phyloP scores from a whole-genome alignment of 2,329 filamentous ascomycete species.

The Penicillium sp. region DNA sequence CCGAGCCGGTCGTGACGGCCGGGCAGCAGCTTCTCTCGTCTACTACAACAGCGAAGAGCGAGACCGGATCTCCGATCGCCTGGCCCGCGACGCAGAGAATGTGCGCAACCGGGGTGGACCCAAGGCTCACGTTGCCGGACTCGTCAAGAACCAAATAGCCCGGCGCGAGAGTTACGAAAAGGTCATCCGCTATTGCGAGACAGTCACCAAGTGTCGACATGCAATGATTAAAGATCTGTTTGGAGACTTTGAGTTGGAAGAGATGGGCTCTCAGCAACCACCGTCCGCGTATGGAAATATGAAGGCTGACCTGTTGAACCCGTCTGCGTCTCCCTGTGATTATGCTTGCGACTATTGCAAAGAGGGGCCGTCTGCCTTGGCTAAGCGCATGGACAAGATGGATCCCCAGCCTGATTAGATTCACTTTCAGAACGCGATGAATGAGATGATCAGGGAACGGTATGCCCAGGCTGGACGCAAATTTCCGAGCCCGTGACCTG shows the following conservation, averaged over 20 bases:
- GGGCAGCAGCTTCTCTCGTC: slow-evolving; percentile 81
- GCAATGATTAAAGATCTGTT: slow-evolving; percentile 75
- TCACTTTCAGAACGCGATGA: neutral
- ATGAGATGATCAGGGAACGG: neutral
- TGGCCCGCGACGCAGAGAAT: slow-evolving; percentile 48
- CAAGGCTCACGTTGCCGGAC: slow-evolving; percentile 40
- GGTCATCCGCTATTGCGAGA: slow-evolving; percentile 80
- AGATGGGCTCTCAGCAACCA: slow-evolving; percentile 29
- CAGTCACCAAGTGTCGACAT: slow-evolving; percentile 72
- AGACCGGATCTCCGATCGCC: slow-evolving; percentile 65
- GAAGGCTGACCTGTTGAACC: neutral
- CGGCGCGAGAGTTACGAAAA: slow-evolving; percentile 65
- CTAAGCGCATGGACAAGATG: slow-evolving; percentile 54
- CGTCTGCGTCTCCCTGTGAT: slow-evolving; percentile 58
- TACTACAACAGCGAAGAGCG: slow-evolving; percentile 90
- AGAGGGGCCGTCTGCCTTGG: slow-evolving; percentile 59
- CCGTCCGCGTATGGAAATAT: slow-evolving; percentile 20
- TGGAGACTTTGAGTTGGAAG: slow-evolving; percentile 57
- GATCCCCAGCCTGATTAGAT: neutral
- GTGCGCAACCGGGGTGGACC: slow-evolving; percentile 34
- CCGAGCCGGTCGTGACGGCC: slow-evolving; percentile 84
- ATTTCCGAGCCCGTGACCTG: neutral
- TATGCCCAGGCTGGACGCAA: neutral
- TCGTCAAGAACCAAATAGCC: slow-evolving; percentile 38
- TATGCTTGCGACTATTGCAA: slow-evolving; percentile 81